Conservation (phyloP, 345 rosid species). For the Salix purpurea region DNA sequence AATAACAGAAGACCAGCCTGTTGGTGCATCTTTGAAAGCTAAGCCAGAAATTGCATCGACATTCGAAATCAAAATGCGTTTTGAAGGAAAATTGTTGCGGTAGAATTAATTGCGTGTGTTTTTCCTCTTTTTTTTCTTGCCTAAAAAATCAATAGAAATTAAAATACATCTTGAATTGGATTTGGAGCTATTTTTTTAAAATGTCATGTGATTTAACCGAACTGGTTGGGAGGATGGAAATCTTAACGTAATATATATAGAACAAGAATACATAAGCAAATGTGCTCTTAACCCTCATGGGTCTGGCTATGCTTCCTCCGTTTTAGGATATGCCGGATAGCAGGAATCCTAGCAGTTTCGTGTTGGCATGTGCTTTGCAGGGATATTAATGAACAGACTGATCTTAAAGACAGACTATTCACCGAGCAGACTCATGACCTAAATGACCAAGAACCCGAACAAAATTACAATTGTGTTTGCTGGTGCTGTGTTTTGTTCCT, state of each 20-base stretch:
- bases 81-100: background rate
- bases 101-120: background rate
- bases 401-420: too few relatives aligned
- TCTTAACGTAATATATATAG: too few relatives aligned
- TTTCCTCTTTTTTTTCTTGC: rapidly evolving
- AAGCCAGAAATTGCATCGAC: background rate
- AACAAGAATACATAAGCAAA: too few relatives aligned
- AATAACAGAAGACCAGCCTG: background rate
- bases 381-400: too few relatives aligned
- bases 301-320: background rate
- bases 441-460: background rate
- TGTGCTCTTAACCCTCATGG: too few relatives aligned
- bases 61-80: too few relatives aligned
- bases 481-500: too few relatives aligned
- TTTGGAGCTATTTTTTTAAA: too few relatives aligned
- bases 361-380: too few relatives aligned
- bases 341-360: background rate
- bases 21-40: background rate
- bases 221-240: too few relatives aligned
- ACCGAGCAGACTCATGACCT: background rate
- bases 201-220: too few relatives aligned
- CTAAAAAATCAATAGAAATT: background rate
- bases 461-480: background rate
- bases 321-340: background rate
- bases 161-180: background rate